These are phyloP conservation scores for Colletotrichum plurivorum DNA, from an alignment of 2,329 filamentous ascomycete genomes.

Conservation along the genomic window DNA sequence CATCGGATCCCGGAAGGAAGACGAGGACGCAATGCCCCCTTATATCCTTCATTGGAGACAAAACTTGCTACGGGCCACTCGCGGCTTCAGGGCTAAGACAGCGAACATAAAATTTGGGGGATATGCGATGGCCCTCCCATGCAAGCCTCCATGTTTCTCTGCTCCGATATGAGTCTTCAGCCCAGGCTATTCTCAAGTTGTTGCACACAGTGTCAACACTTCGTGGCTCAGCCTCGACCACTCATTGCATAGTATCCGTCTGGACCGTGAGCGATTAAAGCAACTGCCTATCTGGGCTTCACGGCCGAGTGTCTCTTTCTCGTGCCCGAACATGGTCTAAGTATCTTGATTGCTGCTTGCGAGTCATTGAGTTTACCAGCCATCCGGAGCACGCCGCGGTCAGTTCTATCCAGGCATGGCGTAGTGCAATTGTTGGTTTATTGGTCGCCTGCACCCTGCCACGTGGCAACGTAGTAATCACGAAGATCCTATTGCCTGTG, in stretches of 20 bases:
- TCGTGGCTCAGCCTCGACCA: not conserved
- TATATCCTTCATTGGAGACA: not conserved
- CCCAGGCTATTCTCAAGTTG: not conserved
- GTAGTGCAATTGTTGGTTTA: no score
- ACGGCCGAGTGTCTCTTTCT: not conserved
- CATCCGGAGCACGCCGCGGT: not conserved
- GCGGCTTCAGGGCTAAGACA: no score
- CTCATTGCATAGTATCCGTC: not conserved
- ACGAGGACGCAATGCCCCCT: not conserved
- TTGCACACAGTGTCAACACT: not conserved
- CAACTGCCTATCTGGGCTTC: not conserved
- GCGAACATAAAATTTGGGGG: no score
- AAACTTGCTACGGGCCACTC: not conserved
- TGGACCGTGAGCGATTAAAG: not conserved
- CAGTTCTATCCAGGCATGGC: no score
- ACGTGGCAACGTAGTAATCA: no score
- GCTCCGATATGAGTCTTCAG: not conserved
- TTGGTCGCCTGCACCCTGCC: no score
- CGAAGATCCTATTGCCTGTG: no score
- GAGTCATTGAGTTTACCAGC: not conserved
- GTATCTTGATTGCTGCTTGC: not conserved
- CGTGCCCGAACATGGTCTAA: not conserved
- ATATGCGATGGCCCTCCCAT: no score
- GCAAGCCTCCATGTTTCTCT: no score
- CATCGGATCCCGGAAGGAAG: not conserved